Evolutionary conservation across 108 stramenopile genomes (phyloP), one percentile per base, ranked within the genome.

Genomic region (Discostella pseudostelligera): DNA sequence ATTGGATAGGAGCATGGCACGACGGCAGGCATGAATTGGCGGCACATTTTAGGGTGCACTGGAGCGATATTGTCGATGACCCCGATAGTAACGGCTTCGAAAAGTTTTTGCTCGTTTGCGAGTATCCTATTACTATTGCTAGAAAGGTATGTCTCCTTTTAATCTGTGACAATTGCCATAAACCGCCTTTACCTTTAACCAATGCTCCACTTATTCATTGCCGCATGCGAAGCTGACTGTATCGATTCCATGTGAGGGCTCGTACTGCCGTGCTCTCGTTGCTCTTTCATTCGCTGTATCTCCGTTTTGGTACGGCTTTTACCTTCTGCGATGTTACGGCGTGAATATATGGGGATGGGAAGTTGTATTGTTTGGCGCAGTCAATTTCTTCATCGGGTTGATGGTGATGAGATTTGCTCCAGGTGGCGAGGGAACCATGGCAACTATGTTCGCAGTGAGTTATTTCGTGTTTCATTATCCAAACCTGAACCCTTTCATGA

Each of bases 61-160:
- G 87, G 89, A 56, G 70, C 8, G 87, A 90, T 64, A 85, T 93
- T 63, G 16, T 69, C 0, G 79, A 81, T 58, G 81, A 87, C 55
- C 88, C 74, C 0, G 87, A 88, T 22, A 74, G 77, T 60, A 62
- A 68, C 25, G n/a, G 44, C 24, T 56, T 81, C 21, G 83, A 87
- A 13, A 87, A 86, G 48, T 70, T 75, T 63, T 57, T 93, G 65
- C 37, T 90, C 37, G 49, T 83, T 29, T 81, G 74, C 49, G 92
- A 93, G 62, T 84, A 87, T 22, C 92, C 92, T n/a, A 82, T 93
- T 63, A 86, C 86, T 0, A 46, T 89, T 22, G 48, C 69, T 40
- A 83, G 92, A 59, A 87, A 89, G 77, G 85, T 84, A 54, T 32
- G 37, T 32, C 14, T 44, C 19, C 24, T 19, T 21, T 16, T n/a